These are phyloP conservation scores for Curvularia sp. DNA, from an alignment of 2,329 filamentous ascomycete genomes.

Conservation along the genomic window DNA sequence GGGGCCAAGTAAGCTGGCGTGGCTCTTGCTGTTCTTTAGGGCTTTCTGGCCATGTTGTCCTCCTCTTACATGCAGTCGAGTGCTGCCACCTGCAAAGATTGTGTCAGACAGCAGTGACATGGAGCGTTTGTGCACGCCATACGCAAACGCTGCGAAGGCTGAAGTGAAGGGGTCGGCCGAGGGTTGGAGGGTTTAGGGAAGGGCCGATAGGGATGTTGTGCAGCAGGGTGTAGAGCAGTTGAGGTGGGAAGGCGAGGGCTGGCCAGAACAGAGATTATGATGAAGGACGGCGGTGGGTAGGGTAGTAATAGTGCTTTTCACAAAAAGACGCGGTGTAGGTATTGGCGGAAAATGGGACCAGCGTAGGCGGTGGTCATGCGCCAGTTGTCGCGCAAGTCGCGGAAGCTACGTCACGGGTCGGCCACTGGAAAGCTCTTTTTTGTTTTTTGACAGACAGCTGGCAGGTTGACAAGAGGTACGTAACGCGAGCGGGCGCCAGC, in stretches of 20 bases:
- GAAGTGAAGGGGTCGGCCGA: constrained; percentile 24
- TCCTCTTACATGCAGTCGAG: constrained; percentile 37
- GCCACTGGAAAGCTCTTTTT: constrained; percentile 4
- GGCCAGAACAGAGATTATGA: constrained; percentile 5
- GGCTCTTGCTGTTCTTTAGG: constrained; percentile 38
- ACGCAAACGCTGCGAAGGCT: constrained; percentile 30
- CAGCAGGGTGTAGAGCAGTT: constrained; percentile 1
- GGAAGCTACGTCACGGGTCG: constrained; percentile 28
- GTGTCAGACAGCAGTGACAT: constrained; percentile 51
- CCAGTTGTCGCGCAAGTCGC: constrained; percentile 27
- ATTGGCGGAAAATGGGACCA: constrained; percentile 20
- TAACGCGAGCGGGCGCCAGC: not conserved
- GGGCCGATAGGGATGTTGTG: constrained; percentile 6
- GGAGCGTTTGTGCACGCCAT: constrained; percentile 42
- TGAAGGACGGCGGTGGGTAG: constrained; percentile 2
- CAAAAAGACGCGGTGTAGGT: constrained; percentile 25
- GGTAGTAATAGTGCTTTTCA: constrained; percentile 20
- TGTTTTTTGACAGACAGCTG: not conserved
- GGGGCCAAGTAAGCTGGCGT: constrained; percentile 45
- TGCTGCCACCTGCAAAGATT: constrained; percentile 41
- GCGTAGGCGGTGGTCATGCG: constrained; percentile 29
- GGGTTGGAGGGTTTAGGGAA: constrained; percentile 2
- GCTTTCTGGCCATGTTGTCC: constrained; percentile 18
- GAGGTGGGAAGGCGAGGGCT: constrained; percentile 8
- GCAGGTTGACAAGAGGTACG: not conserved